Evolutionary conservation across 495 filamentous ascomycete species (phyloP), one percentile per base, ranked within the genome.

Genomic region (Podospora pseudoanserina): DNA sequence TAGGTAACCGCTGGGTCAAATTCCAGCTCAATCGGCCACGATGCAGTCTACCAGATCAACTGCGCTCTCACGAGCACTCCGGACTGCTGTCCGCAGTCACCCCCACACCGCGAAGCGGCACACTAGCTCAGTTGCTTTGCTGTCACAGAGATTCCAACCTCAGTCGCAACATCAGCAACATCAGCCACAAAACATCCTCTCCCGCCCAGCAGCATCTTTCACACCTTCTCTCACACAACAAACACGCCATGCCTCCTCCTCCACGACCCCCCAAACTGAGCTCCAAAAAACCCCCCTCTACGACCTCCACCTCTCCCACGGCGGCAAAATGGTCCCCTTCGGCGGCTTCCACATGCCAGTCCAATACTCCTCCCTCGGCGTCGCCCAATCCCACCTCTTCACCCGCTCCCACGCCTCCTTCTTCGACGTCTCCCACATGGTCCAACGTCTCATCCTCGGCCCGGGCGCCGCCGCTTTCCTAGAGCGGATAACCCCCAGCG

Each of bases 271-370:
- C 23, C 23, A 23, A 23, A 72, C 71, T 19, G 67, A 78, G 20
- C 82, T 89, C 71, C 80, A 77, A 39, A 90, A 87, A 75, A 99
- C 95, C 2, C 87, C 90, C 32, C 86, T 99, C 55, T 89, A 96
- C 81, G 88, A 94, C 72, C 81, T 98, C 27, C 94, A 99, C 77
- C 70, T 92, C 64, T 79, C 81, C 39, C 80, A 91, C 75, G 92
- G 92, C 71, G 95, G 85, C 56, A 97, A 96, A 80, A 96, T 99
- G 89, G 94, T 98, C 65, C 92, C 92, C n/a, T 99, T 97, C 76
- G 94, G 90, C 65, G 94, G 93, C 69, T 98, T 88, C 81, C 83
- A 85, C 64, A 98, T 99, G 95, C 96, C 95, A 19, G 86, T 99
- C 28, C 89, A 93, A 71, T 99, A 98, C 80, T 75, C 82, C 27